These are phyloP conservation scores for Lipomyces oligophaga DNA, from an alignment of 805 yeast species.

Conservation along the genomic window DNA sequence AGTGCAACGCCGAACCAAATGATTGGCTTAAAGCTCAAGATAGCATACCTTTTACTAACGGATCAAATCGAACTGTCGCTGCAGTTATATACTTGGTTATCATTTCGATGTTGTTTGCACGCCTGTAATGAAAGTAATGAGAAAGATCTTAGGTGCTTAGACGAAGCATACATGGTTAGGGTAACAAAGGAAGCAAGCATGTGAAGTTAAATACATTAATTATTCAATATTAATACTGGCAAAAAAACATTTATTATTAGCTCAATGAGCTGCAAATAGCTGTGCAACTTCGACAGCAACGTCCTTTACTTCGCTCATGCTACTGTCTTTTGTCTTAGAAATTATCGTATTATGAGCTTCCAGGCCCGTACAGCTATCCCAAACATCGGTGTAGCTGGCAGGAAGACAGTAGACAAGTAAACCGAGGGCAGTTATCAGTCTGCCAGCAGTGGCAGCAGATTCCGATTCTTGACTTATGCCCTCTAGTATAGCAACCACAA, in stretches of 20 bases:
- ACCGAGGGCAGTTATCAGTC: slow-evolving; percentile 26
- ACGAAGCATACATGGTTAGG: too few relatives aligned
- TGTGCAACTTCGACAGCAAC: slow-evolving; percentile 18
- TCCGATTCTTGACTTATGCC: slow-evolving; percentile 24
- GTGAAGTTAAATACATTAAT: too few relatives aligned
- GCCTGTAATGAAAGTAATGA: too few relatives aligned
- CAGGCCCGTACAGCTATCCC: slow-evolving; percentile 16
- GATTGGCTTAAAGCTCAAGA: not conserved
- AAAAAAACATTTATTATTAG: too few relatives aligned
- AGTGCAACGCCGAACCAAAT: too few relatives aligned
- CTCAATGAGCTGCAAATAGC: too few relatives aligned
- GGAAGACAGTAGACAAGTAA: slow-evolving; percentile 27
- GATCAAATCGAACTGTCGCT: slow-evolving; percentile 73
- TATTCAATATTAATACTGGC: too few relatives aligned
- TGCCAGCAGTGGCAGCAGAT: slow-evolving; percentile 19
- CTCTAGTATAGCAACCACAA: slow-evolving; percentile 28
- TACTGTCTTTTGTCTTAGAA: slow-evolving; percentile 6
- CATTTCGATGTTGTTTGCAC: slow-evolving; percentile 55
- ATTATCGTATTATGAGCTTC: slow-evolving; percentile 13
- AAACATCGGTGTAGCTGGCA: slow-evolving; percentile 6
- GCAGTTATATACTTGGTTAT: slow-evolving; percentile 84
- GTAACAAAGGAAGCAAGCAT: too few relatives aligned
- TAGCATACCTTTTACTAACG: slow-evolving; percentile 57
- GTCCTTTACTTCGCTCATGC: slow-evolving; percentile 7
- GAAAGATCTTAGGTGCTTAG: too few relatives aligned